Evolutionary conservation across 1,284 basidiomycete genomes (phyloP), one percentile per base, ranked within the genome.

Genomic region (Irpex sp.): DNA sequence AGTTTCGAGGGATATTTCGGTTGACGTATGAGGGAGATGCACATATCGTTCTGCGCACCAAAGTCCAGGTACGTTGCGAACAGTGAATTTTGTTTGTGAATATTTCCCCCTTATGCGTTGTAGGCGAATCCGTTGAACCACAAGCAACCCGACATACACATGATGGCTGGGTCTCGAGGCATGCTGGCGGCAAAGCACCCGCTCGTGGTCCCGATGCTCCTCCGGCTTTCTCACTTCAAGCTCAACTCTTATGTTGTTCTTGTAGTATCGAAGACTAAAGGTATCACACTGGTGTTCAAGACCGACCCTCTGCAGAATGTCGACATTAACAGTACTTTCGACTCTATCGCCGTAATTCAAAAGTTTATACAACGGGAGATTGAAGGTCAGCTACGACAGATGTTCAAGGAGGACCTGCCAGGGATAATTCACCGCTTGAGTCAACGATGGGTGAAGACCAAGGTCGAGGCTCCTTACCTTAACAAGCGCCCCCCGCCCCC

Each of bases 201-300:
- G 2, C 86, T 98, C 46, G 90, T 97, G 57, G 97, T 99, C 1
- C 97, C 97, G 53, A 99, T 99, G 97, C 90, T 95, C 26, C 89
- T 99, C 57, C 92, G 95, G n/a, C 88, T 99, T 5, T 98, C 95
- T 4, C 87, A 93, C 70, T 93, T 99, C 75, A 90, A 90, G 67
- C 89, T 99, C 39, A 91, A 90, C 69, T 97, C 97, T 37, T 98
- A 98, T 71, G 93, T 99, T 69, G 97, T 99, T 66, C 88, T 99
- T 56, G 96, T 99, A 70, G 94, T 99, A 60, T 98, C 95, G 31
- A 94, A 94, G 68, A 92, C 92, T 74, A 98, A 98, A 72, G 97
- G 97, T 57, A 98, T 99, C 74, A 99, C 97, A 0, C 87, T 99
- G 55, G 97, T 99, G 26, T 99, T 99, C 88, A 99, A 99, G 79